These are phyloP conservation scores for Solanum habrochaites DNA, from an alignment of 257 asterid genomes.

Conservation along the genomic window DNA sequence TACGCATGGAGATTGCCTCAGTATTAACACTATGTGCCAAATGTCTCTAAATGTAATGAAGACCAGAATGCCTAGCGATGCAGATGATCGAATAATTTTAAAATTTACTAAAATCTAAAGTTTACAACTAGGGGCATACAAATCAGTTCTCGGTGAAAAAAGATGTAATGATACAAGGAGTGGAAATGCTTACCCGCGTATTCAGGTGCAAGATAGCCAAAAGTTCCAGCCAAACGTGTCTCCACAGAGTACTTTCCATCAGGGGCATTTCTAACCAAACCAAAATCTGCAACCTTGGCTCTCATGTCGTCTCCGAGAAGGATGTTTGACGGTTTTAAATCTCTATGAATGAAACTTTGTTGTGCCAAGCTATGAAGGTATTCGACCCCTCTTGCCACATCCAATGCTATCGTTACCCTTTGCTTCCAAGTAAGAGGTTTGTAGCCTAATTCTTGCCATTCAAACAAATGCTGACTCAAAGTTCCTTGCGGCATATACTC, in stretches of 20 bases:
- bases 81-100: neutral
- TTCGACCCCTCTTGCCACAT: slow-evolving; percentile 92
- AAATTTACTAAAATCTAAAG: neutral
- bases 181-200: slow-evolving; percentile 55
- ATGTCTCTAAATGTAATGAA: neutral
- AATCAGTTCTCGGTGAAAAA: neutral
- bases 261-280: slow-evolving; percentile 85
- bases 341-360: slow-evolving; percentile 86
- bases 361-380: slow-evolving; percentile 96
- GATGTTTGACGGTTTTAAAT: slow-evolving; percentile 81
- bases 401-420: slow-evolving; percentile 76
- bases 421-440: slow-evolving; percentile 74
- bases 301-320: slow-evolving; percentile 90
- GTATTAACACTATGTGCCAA: neutral
- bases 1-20: neutral
- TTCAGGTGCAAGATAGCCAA: slow-evolving; percentile 97
- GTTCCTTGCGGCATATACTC: slow-evolving; percentile 97
- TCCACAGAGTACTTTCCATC: slow-evolving; percentile 90
- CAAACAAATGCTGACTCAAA: slow-evolving; percentile 76
- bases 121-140: neutral
- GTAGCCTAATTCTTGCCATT: slow-evolving; percentile 48
- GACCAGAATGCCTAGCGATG: neutral
- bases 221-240: slow-evolving; percentile 90
- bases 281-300: slow-evolving; percentile 97
- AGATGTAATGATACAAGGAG: neutral